Evolutionary conservation across 1,284 basidiomycete genomes (phyloP), one percentile per base, ranked within the genome.

Genomic region (Austroboletus rostrupii): DNA sequence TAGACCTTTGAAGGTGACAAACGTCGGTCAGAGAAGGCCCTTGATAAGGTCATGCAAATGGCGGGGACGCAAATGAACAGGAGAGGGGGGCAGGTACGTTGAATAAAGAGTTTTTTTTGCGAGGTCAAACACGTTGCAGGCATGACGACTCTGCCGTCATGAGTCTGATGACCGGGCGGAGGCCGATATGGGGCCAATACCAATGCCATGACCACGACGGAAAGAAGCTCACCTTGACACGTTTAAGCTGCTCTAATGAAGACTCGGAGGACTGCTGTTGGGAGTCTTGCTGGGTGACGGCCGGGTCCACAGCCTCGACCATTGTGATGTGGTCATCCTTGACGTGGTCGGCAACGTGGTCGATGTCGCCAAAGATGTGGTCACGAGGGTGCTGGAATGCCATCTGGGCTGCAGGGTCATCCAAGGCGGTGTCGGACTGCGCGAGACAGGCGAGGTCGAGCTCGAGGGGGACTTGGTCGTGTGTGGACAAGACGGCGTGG

Each of bases 1-100:
- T 97, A 97, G 26, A 97, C 93, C 87, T 95, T 67, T 59, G 55
- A 60, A 45, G 53, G 44, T 37, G 51, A 59, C 42, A 55, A 58
- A 48, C 12, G 55, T 56, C 53, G 60, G 68, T 67, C 53, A 70
- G 67, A 63, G 50, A 28, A 53, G 42, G 56, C 52, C 52, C 55
- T 61, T 49, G 61, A 67, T 68, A 64, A 67, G 52, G 61, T 58
- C 66, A 70, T 69, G 57, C 51, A 60, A 61, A 55, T 33, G 50
- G 41, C 50, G 51, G 45, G 52, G 53, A 51, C 45, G 58, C 54
- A 55, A 57, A 65, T 62, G 50, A 57, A 61, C 43, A 43, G 36
- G 46, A 48, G 50, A 47, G 52, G 57, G 41, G 47, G 35, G 53
- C 48, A 56, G 50, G 32, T 28, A 47, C 43, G 47, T 53, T 49